Conservation (phyloP, 2,329 filamentous ascomycete genomes). For the Trichophaea hybrida region DNA sequence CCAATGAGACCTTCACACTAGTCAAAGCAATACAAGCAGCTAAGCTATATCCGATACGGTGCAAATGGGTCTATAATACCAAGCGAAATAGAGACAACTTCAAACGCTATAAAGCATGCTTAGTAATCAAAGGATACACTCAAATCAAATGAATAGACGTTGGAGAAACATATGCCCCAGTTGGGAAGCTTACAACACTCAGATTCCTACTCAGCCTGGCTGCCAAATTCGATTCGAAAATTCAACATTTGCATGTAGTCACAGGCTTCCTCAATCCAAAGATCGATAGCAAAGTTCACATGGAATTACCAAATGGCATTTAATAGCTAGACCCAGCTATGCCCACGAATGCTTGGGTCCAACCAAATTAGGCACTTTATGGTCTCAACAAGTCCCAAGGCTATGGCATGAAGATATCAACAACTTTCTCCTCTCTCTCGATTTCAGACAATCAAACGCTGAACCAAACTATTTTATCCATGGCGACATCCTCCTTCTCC, state of each 20-base stretch:
- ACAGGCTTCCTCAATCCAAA: slow-evolving; percentile 28
- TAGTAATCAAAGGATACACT: slow-evolving; percentile 9
- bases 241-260: slow-evolving; percentile 17
- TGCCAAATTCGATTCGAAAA: not conserved
- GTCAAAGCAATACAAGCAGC: too few relatives aligned
- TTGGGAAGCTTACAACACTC: slow-evolving; percentile 11
- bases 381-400: not conserved
- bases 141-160: not conserved
- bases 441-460: not conserved
- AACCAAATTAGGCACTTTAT: not conserved
- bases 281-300: slow-evolving; percentile 27
- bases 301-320: slow-evolving; percentile 21
- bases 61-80: slow-evolving; percentile 14
- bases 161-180: slow-evolving; percentile 4
- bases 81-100: slow-evolving; percentile 7
- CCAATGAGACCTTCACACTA: too few relatives aligned
- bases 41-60: slow-evolving; percentile 3
- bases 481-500: not conserved
- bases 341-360: too few relatives aligned
- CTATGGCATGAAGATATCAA: slow-evolving; percentile 5
- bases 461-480: not conserved
- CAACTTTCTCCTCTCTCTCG: not conserved
- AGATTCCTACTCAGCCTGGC: slow-evolving; percentile 10
- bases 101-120: slow-evolving; percentile 7
- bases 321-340: not conserved